Evolutionary conservation across 805 yeast species (phyloP).

Genomic region (Sugiyamaella valdiviana): DNA sequence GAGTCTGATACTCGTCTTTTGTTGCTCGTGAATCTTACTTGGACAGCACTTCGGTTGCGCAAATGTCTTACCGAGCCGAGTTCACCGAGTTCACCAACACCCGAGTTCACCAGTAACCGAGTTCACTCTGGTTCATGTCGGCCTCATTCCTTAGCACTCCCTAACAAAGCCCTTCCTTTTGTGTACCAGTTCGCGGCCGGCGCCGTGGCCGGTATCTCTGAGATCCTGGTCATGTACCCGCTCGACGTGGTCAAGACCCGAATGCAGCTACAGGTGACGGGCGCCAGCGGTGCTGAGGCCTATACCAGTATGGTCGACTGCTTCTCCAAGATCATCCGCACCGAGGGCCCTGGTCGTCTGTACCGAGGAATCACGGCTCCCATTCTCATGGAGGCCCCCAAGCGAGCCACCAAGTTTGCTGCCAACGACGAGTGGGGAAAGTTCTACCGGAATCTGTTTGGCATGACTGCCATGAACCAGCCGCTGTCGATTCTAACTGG

Average conservation of each 20-base stretch:
- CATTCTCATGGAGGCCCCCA: conserved; percentile 97
- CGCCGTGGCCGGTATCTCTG: conserved; percentile 96
- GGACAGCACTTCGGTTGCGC: no score
- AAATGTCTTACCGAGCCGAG: no score
- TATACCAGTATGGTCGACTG: conserved; percentile 84
- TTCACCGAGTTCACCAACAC: no score
- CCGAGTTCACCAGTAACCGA: no score
- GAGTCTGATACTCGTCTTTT: no score
- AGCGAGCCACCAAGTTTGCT: conserved; percentile 97
- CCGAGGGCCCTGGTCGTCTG: conserved; percentile 77
- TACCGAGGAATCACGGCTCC: conserved; percentile 96
- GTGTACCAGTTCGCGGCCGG: conserved; percentile 86
- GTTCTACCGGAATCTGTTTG: conserved; percentile 66
- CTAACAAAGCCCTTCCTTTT: conserved; percentile 60
- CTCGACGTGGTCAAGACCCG: conserved; percentile 95
- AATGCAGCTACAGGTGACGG: conserved; percentile 75
- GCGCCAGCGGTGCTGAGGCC: conserved; percentile 42
- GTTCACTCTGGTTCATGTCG: neutral
- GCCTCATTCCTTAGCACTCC: neutral
- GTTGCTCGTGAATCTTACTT: no score
- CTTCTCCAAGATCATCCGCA: conserved; percentile 70
- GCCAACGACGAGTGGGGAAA: conserved; percentile 97
- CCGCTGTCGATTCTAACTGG: conserved; percentile 86
- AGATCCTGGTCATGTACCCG: conserved; percentile 88
- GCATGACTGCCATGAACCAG: conserved; percentile 65